Evolutionary conservation across 2,329 filamentous ascomycete species (phyloP), one percentile per base, ranked within the genome.

Genomic region (Nemania abortiva): DNA sequence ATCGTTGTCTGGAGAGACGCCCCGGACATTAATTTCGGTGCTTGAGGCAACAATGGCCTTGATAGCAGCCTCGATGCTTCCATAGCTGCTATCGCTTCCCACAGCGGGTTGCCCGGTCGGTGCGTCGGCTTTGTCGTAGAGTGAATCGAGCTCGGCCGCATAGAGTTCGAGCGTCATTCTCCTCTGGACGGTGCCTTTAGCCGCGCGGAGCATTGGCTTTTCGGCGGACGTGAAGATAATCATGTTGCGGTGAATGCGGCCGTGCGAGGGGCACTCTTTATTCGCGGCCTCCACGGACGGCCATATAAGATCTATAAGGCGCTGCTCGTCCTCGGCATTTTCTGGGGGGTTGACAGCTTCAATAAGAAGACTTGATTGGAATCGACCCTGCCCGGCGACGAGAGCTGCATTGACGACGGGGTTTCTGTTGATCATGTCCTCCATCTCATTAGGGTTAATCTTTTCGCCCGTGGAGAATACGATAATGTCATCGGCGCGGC

Each of bases 391-490:
- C 1, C 82, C 82, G n/a, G 74, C 71, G 10, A 84, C 73, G 2
- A 84, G 49, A 0, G 77, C 79, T 0, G 69, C 75, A 1, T 65
- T 78, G 10, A 84, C 70, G 0, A 52, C 58, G 0, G 78, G 75
- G 24, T 82, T 76, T 0, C 70, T 66, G 0, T 57, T 58, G 3
- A 84, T 74, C 1, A 73, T 76, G 5, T 59, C 69, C 63, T 84
- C 82, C 45, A 83, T 79, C 0, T 75, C 70, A 0, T 79, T 56
- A 0, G 83, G 82, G 53, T 84, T 83, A 9, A 84, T 72, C 69
- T 85, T 85, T 59, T 82, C 79, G 0, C 81, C 82, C 1, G 76
- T 82, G 0, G 79, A 78, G 37, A 83, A 80, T 3, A 84, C 79
- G 27, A 77, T 72, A 31, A 74, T 74, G 24, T 77, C 73, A 45